Percentiles rank a stretch among this genome's conserved stretches.
Evolutionary conservation across 2,329 filamentous ascomycete genomes (phyloP).

Genomic region (Tricladium varicosporioides): DNA sequence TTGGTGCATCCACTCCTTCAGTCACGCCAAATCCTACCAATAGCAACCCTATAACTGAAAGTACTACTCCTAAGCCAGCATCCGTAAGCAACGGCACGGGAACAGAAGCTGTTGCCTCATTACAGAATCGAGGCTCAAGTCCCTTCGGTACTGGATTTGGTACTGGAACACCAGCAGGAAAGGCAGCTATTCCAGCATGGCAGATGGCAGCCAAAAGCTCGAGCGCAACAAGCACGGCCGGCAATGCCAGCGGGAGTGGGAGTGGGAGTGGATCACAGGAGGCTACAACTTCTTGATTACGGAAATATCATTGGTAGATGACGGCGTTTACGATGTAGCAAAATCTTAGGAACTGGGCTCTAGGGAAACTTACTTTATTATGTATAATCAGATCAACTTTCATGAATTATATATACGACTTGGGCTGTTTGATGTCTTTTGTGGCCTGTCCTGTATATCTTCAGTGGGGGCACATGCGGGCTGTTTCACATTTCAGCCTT

Average conservation of each 20-base stretch:
- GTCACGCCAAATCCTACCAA: conserved; percentile 6
- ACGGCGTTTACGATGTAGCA: not conserved
- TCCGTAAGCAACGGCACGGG: conserved; percentile 34
- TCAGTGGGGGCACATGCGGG: not conserved
- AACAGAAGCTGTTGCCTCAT: conserved; percentile 33
- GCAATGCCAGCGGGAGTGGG: conserved; percentile 14
- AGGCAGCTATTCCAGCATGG: conserved; percentile 76
- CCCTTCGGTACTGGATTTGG: conserved; percentile 50
- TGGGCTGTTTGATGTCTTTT: not conserved
- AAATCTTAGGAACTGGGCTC: not conserved
- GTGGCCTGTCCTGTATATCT: too few relatives aligned
- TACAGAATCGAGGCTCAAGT: conserved; percentile 39
- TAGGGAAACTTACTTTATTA: not conserved
- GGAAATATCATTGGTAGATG: not conserved
- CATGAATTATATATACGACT: not conserved
- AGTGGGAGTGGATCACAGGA: conserved; percentile 16
- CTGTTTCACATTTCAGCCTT: not conserved
- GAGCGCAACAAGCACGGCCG: conserved; percentile 20
- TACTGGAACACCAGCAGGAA: conserved; percentile 47
- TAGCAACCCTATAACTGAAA: conserved; percentile 19
- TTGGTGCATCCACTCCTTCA: conserved; percentile 12
- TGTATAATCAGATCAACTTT: not conserved
- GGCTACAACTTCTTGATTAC: conserved; percentile 6
- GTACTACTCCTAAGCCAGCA: conserved; percentile 29
- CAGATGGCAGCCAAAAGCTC: conserved; percentile 65